phyloP scores from a whole-genome alignment of 495 filamentous ascomycete species.

The Staphylotrichum longicolle region DNA sequence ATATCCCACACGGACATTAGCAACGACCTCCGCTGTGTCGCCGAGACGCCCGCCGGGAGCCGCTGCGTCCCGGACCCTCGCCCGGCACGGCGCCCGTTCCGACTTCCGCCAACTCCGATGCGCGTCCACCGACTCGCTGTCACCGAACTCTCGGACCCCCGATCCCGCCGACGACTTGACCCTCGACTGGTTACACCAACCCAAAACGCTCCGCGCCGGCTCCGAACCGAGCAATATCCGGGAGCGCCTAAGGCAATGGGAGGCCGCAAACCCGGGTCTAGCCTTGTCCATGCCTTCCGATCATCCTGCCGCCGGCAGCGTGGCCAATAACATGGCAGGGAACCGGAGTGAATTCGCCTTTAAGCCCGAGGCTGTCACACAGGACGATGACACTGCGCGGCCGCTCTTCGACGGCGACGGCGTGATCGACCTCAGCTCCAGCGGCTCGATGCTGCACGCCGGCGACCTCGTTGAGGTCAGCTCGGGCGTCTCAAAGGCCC shows the following conservation, averaged over 20 bases:
- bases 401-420: slow-evolving; percentile 41
- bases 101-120: not conserved
- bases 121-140: not conserved
- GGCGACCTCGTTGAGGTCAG: slow-evolving; percentile 72
- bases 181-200: not conserved
- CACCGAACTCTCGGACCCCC: not conserved
- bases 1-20: not conserved
- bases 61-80: not conserved
- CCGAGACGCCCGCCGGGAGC: not conserved
- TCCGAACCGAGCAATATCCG: slow-evolving; percentile 39
- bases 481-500: slow-evolving; percentile 37
- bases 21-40: slow-evolving; percentile 1
- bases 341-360: slow-evolving; percentile 10
- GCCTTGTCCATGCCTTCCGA: not conserved
- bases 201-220: not conserved
- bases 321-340: slow-evolving; percentile 7
- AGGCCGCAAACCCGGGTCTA: slow-evolving; percentile 42
- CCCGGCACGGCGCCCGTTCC: slow-evolving; percentile 4
- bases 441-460: slow-evolving; percentile 49
- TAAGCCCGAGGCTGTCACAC: slow-evolving; percentile 29
- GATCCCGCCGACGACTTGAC: not conserved
- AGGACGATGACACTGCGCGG: slow-evolving; percentile 32
- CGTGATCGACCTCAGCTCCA: slow-evolving; percentile 38
- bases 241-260: slow-evolving; percentile 55
- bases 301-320: not conserved